Base-by-base conservation (phyloP, 768 basidiomycete genomes). In the Sarcodon aspratus region DNA sequence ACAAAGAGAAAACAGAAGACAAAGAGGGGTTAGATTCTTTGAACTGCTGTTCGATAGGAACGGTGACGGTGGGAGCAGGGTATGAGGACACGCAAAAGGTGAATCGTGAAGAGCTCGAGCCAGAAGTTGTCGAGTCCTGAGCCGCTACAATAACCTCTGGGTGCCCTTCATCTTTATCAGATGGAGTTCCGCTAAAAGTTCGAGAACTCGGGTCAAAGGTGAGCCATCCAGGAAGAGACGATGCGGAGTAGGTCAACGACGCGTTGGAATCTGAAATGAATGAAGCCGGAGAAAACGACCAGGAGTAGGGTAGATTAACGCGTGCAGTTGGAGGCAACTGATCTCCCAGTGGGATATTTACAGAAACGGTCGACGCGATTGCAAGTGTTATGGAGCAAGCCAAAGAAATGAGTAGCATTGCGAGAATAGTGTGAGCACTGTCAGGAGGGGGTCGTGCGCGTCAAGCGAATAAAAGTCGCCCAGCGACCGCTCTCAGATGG, bases 251-350 rank as follows among this genome's bases (percentile, higher is more conserved):
- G 18, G 56, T 62, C 34, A 79, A 54, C 7, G 76, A 52, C 42
- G 61, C 40, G 51, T 69, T 75, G 53, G 64, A 61, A 33, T 66
- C 55, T 8, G 75, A 74, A 32, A 63, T 59, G 65, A 94, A 95
- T 0, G 92, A 91, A 45, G 64, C 59, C 3, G 69, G 58, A 53
- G 82, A 75, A 56, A 88, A 72, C 11, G 79, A 63, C 82, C 89
- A 97, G 44, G 71, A 68, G 62, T 77, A 98, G 40, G 70, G 68
- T 48, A 75, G 55, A 59, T 70, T 68, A 36, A 81, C 64, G 51
- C 88, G 80, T 17, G 89, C 91, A 52, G 96, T 77, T 38, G 73
- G 71, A 15, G 93, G 91, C 40, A 80, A 75, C 66, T 98, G 94
- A 33, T 70, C 68, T 52, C 78, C 71, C 36, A 90, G 67, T 31